Base-by-base conservation (phyloP, 2,329 filamentous ascomycete genomes). In the Xylaria sp. region DNA sequence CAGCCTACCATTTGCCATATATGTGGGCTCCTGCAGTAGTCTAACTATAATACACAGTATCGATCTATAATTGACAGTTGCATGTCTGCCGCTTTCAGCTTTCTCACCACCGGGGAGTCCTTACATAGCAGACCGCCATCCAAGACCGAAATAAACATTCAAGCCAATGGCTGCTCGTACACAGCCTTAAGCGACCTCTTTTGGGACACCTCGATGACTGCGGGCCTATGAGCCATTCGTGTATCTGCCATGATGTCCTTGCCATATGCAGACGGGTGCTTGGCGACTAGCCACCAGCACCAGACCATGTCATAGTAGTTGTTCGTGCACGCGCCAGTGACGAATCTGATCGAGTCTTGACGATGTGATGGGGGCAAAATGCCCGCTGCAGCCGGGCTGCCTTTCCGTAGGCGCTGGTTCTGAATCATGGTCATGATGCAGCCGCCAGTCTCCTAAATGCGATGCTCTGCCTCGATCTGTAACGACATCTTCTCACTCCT, bases 401-500 rank as follows among this genome's bases (percentile, higher is more conserved):
- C 65, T 67, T 67, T 63, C 60, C 52, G 25, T 32, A 63, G 66
- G 58, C 68, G 63, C 62, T 72, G 63, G 50, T 39, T 69, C 63
- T 59, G 59, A 60, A 37, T 54, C 59, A 62, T 39, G 65, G 66
- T 71, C 66, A 62, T 70, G 70, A 71, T 70, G 60, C 23, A 56
- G 44, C 48, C 46, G 13, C 55, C 41, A 18, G 48, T 72, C 68
- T 73, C 69, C 71, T 70, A 71, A 71, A 69, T 74, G 65, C 69
- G 66, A 20, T 66, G 64, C 68, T 67, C 67, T 73, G 71, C 72
- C 67, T 72, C 73, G 64, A 71, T 76, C 75, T 76, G 74, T 73
- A 75, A 74, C 72, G 68, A 65, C 60, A 48, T 70, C 57, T 65
- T 61, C 65, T 72, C 70, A 48, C 65, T 70, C 69, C 57, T 68